Evolutionary conservation across 345 rosid species (phyloP).

Genomic region (Capsella bursapastoris): DNA sequence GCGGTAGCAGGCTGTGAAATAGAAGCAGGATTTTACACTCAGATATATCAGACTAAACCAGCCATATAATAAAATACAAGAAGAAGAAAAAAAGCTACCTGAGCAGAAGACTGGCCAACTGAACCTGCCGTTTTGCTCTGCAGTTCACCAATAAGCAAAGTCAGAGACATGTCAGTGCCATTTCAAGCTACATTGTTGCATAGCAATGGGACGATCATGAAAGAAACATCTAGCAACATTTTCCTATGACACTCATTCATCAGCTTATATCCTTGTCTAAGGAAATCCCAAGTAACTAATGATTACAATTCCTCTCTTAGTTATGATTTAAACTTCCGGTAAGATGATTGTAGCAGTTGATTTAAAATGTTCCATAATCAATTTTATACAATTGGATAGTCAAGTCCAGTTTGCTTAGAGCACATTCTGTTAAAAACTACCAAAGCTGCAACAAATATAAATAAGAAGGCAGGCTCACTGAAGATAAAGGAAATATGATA

Average conservation of each 20-base stretch:
- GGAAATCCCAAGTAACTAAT: not conserved
- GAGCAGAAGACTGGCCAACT: conserved; percentile 61
- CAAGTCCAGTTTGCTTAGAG: not conserved
- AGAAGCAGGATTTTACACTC: conserved; percentile 16
- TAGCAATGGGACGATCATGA: not conserved
- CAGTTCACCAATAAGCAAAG: conserved; percentile 36
- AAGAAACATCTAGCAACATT: conserved; percentile 12
- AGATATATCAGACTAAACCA: conserved; percentile 12
- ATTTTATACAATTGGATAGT: not conserved
- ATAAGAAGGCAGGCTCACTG: not conserved
- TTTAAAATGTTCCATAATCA: not conserved
- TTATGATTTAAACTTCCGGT: conserved; percentile 15
- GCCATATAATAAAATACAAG: conserved; percentile 1
- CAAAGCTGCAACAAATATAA: not conserved
- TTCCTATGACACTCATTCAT: not conserved
- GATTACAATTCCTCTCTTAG: not conserved
- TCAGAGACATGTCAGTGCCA: conserved; percentile 23
- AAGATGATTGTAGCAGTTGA: not conserved
- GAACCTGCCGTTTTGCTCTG: conserved; percentile 76
- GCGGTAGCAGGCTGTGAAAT: conserved; percentile 60
- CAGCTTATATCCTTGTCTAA: conserved; percentile 12
- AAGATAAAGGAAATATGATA: not conserved
- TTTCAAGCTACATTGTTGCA: conserved; percentile 9
- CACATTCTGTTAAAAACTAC: not conserved
- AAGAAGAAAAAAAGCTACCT: conserved; percentile 49